Evolutionary conservation across 305 asterid genomes (phyloP).

Genomic region (Rubia tinctorum): DNA sequence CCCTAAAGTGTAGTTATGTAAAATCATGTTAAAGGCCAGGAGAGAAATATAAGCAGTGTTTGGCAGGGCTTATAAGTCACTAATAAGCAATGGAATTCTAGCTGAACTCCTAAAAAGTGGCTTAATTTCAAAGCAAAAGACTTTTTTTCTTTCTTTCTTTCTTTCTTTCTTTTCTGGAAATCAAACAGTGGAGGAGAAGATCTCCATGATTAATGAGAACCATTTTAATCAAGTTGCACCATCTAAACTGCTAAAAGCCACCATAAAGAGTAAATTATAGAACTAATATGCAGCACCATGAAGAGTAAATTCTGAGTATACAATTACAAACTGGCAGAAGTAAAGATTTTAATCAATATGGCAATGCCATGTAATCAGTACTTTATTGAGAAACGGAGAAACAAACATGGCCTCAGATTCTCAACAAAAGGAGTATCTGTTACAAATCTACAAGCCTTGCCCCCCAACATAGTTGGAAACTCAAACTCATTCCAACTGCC

Average conservation of each 20-base stretch:
- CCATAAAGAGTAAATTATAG: background rate
- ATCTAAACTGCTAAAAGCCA: background rate
- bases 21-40: background rate
- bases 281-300: background rate
- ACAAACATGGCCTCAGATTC: slow-evolving; percentile 1
- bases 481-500: slow-evolving; percentile 17
- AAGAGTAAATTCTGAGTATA: background rate
- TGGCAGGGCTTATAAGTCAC: background rate
- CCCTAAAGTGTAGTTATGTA: background rate
- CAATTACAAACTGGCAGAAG: background rate
- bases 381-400: background rate
- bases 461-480: slow-evolving; percentile 6
- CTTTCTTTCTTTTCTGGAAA: no score
- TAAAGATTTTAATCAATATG: background rate
- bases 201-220: background rate
- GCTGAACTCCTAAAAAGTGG: background rate
- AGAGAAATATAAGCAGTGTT: background rate
- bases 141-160: no score
- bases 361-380: slow-evolving; percentile 1
- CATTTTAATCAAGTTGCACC: background rate
- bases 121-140: background rate
- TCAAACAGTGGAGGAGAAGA: background rate
- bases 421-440: background rate
- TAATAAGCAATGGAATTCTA: background rate
- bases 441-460: background rate